Conservation (phyloP, 176 grass and related monocot genomes). For the Tillandsia fasciculata region DNA sequence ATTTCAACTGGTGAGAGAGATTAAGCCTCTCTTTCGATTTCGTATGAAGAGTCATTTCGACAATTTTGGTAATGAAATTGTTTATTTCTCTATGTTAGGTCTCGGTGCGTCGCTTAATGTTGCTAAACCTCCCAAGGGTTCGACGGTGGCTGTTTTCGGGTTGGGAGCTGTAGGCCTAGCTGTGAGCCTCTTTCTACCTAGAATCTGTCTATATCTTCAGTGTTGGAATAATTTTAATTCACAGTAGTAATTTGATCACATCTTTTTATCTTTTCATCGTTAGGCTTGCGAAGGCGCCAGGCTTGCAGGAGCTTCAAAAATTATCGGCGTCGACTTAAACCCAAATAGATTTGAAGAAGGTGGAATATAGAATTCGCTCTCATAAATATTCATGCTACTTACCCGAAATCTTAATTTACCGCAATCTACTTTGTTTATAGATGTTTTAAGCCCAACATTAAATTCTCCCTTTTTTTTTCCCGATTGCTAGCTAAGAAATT, state of each 20-base stretch:
- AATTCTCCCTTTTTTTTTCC: constrained; percentile 3
- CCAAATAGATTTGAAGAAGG: constrained; percentile 68
- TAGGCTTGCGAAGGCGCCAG: constrained; percentile 81
- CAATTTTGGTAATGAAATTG: neutral
- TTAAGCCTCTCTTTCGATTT: neutral
- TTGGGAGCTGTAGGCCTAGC: constrained; percentile 91
- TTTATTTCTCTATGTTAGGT: constrained; percentile 23
- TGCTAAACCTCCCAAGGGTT: constrained; percentile 76
- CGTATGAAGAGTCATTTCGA: neutral
- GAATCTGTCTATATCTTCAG: neutral
- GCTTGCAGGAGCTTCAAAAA: constrained; percentile 60
- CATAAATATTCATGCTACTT: neutral
- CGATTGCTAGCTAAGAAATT: constrained; percentile 60
- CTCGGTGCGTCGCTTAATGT: constrained; percentile 84
- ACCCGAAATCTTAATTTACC: too few relatives aligned
- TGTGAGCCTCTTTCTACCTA: constrained; percentile 26
- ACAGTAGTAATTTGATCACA: neutral
- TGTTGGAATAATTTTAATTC: neutral
- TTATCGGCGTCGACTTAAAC: constrained; percentile 81
- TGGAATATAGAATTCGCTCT: constrained; percentile 1
- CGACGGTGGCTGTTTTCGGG: constrained; percentile 68
- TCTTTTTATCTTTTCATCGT: constrained; percentile 7
- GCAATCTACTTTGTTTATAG: neutral
- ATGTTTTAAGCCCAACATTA: neutral
- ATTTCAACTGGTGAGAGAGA: constrained; percentile 53